Base-by-base conservation (phyloP, 2,329 filamentous ascomycete genomes). In the Epichloe hybrida region DNA sequence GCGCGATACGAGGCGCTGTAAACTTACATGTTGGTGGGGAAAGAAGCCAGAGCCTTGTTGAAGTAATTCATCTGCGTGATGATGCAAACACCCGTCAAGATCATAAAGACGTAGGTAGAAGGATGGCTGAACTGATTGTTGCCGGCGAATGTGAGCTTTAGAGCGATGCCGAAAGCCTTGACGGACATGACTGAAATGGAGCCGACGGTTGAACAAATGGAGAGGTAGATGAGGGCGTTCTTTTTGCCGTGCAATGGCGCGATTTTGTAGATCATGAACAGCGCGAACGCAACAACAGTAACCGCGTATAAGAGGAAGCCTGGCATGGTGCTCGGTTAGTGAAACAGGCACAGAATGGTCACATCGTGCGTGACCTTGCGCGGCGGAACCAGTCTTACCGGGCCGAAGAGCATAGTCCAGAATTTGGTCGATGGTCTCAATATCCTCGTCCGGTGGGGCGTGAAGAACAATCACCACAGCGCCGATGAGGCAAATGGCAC, bases 51-150 rank as follows among this genome's bases (percentile, higher is more conserved):
- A 7, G 93, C 93, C 70, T 98, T 98, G 76, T 98, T 98, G 71
- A 98, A 95, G 69, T 98, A 98, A 69, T 98, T 98, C 93, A 98
- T 97, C 74, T 98, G 93, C 8, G 90, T 96, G 58, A 98, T 68
- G 64, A 98, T 97, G 73, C 93, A 98, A 56, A 96, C 88, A 3
- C 77, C 76, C 0, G 90, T 93, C 57, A 97, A 80, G 57, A 98
- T 96, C 69, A 91, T 83, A 66, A 98, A 98, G 56, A 96, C 90
- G 61, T 98, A 98, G 53, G 94, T 98, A 47, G 89, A 95, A 2
- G 94, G 88, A 60, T 95, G 88, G 5, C 80, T 81, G 67, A 98
- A 96, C 68, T 98, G 93, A 69, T 98, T 98, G 69, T 94, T 85
- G 50, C 91, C 93, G 46, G 78, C 82, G 58, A 98, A 80, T 0